Evolutionary conservation across 2,329 filamentous ascomycete species (phyloP).

Genomic region (Trichoderma harzianum): DNA sequence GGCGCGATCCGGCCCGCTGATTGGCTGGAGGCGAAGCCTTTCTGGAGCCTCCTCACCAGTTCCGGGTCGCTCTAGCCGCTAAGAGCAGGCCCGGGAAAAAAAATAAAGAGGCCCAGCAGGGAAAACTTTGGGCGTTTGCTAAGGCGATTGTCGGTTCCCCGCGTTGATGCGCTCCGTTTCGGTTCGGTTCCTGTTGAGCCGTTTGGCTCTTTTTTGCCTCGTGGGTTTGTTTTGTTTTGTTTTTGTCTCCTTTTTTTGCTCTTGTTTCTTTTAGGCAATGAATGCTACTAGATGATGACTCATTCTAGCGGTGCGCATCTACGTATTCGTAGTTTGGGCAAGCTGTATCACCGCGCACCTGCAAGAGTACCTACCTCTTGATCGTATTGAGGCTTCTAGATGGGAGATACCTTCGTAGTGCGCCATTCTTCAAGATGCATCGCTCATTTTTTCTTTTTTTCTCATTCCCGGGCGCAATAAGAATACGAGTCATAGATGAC

Average conservation of each 20-base stretch:
- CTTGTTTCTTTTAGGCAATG: not conserved
- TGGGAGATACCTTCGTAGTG: too few species aligned
- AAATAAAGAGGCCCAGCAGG: constrained; percentile 4
- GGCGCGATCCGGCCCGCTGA: constrained; percentile 23
- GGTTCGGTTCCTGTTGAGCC: not conserved
- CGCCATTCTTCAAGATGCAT: not conserved
- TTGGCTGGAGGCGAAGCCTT: constrained; percentile 21
- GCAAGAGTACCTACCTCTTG: too few species aligned
- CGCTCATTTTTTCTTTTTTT: not conserved
- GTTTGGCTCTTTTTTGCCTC: not conserved
- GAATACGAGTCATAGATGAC: not conserved
- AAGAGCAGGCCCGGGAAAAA: constrained; percentile 5
- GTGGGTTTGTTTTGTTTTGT: not conserved
- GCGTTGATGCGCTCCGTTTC: constrained; percentile 2
- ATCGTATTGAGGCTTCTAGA: not conserved
- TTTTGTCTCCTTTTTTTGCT: not conserved
- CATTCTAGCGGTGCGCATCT: not conserved
- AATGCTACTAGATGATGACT: not conserved
- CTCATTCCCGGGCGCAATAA: not conserved
- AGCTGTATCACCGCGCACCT: not conserved
- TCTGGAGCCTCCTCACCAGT: constrained; percentile 14
- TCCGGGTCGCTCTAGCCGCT: constrained; percentile 17
- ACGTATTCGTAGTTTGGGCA: not conserved
- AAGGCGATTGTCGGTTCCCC: constrained; percentile 10
- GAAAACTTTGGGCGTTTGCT: not conserved